Conservation (phyloP, 768 basidiomycete genomes). For the Tricholoma matsutake region DNA sequence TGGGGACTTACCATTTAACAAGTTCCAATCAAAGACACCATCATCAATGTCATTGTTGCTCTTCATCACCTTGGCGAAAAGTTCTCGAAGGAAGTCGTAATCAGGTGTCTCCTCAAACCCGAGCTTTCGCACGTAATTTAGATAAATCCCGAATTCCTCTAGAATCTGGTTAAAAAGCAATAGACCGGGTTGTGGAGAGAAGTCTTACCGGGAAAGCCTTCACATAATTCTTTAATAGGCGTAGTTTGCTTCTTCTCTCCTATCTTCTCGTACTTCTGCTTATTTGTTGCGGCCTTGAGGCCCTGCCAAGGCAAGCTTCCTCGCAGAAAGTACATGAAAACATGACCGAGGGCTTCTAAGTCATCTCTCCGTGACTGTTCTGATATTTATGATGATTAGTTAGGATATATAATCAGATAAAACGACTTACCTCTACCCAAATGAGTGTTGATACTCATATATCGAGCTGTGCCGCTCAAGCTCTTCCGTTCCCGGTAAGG, state of each 20-base stretch:
- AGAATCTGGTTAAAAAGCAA: constrained; percentile 12
- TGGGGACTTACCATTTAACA: constrained; percentile 64
- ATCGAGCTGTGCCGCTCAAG: constrained; percentile 93
- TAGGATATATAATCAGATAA: constrained; percentile 6
- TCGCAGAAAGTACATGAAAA: constrained; percentile 99
- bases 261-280: constrained; percentile 99
- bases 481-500: constrained; percentile 98
- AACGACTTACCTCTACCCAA: constrained; percentile 77
- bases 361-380: constrained; percentile 95
- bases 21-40: constrained; percentile 95
- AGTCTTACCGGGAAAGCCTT: constrained; percentile 84
- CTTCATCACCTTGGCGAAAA: constrained; percentile 93
- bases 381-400: constrained; percentile 23
- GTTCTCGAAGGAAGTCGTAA: constrained; percentile 95
- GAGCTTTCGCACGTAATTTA: constrained; percentile 98
- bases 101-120: constrained; percentile 99
- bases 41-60: constrained; percentile 89
- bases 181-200: constrained; percentile 4
- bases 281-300: constrained; percentile 98
- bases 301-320: constrained; percentile 99
- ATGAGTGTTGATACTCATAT: constrained; percentile 99
- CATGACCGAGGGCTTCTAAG: constrained; percentile 97
- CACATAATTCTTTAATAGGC: constrained; percentile 94
- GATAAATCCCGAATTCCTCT: constrained; percentile 99
- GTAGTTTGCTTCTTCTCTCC: constrained; percentile 99